Evolutionary conservation across 139 green algal species (phyloP).

Genomic region (Asterochloris erici): DNA sequence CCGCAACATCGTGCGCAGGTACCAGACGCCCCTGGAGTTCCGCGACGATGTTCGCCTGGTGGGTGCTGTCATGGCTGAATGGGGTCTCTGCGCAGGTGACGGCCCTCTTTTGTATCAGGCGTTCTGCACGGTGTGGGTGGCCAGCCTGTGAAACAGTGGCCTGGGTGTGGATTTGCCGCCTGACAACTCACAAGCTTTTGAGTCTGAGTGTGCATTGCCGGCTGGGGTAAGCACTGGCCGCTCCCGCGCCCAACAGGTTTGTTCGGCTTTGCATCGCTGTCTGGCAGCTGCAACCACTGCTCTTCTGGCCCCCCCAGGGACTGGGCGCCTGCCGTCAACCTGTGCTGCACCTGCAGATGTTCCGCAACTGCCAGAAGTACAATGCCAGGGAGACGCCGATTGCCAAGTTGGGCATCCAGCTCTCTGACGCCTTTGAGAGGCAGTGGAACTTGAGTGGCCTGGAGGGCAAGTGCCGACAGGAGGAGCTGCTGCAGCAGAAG

Average conservation of each 20-base stretch:
- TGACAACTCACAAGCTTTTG: too few relatives aligned
- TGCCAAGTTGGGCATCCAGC: conserved; percentile 42
- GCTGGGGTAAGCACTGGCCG: too few relatives aligned
- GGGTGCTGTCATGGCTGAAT: not conserved
- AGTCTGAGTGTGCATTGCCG: too few relatives aligned
- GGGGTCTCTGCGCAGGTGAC: not conserved
- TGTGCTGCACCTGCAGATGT: conserved; percentile 20
- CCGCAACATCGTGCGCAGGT: conserved; percentile 28
- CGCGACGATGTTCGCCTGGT: conserved; percentile 47
- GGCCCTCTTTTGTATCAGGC: not conserved
- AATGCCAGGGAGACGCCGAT: conserved; percentile 48
- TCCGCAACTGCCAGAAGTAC: conserved; percentile 56
- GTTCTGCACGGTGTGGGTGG: not conserved
- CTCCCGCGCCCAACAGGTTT: too few relatives aligned
- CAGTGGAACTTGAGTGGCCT: conserved; percentile 40
- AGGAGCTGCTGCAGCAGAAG: conserved; percentile 29
- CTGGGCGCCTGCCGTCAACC: not conserved
- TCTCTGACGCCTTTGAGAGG: conserved; percentile 52
- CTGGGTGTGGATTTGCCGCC: too few relatives aligned
- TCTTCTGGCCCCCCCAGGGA: not conserved
- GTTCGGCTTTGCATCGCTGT: too few relatives aligned
- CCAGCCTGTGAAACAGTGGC: too few relatives aligned
- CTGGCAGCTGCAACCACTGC: too few relatives aligned
- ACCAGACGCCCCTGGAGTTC: conserved; percentile 47
- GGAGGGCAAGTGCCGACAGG: conserved; percentile 42